phyloP scores from a whole-genome alignment of 768 basidiomycete species.

The Porpolomopsis calyptriformis region DNA sequence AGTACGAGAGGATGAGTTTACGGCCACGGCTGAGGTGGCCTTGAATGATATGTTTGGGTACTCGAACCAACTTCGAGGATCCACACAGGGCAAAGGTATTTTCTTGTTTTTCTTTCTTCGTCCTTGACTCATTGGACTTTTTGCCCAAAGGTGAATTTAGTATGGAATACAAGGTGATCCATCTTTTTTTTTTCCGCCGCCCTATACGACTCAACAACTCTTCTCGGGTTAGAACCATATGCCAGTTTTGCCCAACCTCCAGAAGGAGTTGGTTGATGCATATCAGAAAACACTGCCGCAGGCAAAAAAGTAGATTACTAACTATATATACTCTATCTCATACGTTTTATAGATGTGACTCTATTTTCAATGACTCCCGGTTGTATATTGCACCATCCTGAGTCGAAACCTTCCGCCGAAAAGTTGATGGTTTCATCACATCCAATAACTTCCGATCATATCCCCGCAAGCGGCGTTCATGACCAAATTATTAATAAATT shows the following conservation, averaged over 20 bases:
- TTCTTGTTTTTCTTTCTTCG: background rate
- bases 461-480: too few relatives aligned
- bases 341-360: background rate
- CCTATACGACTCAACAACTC: conserved; percentile 5
- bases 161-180: conserved; percentile 64
- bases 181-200: conserved; percentile 5
- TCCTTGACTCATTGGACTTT: background rate
- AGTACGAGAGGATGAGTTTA: conserved; percentile 95
- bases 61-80: conserved; percentile 83
- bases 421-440: too few relatives aligned
- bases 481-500: too few relatives aligned
- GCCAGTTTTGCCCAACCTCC: conserved; percentile 77
- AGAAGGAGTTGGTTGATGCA: conserved; percentile 81
- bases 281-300: conserved; percentile 52
- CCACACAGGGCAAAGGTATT: conserved; percentile 89
- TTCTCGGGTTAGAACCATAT: conserved; percentile 53
- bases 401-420: too few relatives aligned
- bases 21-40: conserved; percentile 80
- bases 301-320: conserved; percentile 4
- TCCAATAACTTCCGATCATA: too few relatives aligned
- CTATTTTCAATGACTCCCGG: too few relatives aligned
- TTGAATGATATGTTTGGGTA: conserved; percentile 99
- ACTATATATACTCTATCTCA: background rate
- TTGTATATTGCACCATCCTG: too few relatives aligned
- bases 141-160: conserved; percentile 50